Evolutionary conservation across 805 yeast species (phyloP), one percentile per base, ranked within the genome.

Genomic region (Candida hispaniensis): DNA sequence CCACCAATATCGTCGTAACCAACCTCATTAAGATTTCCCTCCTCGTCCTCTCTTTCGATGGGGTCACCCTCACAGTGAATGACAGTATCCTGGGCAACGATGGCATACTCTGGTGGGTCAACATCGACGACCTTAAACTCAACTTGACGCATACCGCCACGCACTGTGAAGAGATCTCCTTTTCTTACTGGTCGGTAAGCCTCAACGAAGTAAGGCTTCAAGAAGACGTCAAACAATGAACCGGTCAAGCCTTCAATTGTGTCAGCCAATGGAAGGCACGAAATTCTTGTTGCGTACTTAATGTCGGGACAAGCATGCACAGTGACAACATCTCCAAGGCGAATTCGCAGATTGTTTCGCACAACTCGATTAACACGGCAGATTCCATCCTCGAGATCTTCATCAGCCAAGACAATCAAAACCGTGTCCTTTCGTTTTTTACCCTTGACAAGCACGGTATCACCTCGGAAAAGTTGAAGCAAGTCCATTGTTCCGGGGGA

Each of bases 1-100:
- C 98, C 98, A 60, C 98, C 98, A 58, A 91, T 88, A 52, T 91
- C 98, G 59, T 91, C 98, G 59, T 91, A 91, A 50, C 98, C 98
- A 42, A 91, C 97, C 47, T 91, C 98, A 51, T 80, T 85, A 60
- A 91, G 71, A 60, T 80, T 88, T 60, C 83, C 85, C 64, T 91
- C 98, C 61, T 88, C 97, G 54, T 86, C 97, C 63, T 86, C 97
- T 59, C 97, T 77, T 64, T 81, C 82, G 61, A 91, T 88, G 54
- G 98, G 96, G 52, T 91, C 98, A 56, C 98, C 98, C 60, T 91
- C 98, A 55, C 94, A 86, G 64, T 91, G 98, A 54, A 91, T 91
- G 47, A 91, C 74, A 21, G 98, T 91, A 55, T 91, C 98, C 64
- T 91, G 98, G 12, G 98, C 94, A 29, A 91, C 98, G 54, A 91